Percentiles rank a stretch among this genome's conserved stretches.
phyloP scores from a whole-genome alignment of 169 alveolate genomes.

The Eimeria sp. region DNA sequence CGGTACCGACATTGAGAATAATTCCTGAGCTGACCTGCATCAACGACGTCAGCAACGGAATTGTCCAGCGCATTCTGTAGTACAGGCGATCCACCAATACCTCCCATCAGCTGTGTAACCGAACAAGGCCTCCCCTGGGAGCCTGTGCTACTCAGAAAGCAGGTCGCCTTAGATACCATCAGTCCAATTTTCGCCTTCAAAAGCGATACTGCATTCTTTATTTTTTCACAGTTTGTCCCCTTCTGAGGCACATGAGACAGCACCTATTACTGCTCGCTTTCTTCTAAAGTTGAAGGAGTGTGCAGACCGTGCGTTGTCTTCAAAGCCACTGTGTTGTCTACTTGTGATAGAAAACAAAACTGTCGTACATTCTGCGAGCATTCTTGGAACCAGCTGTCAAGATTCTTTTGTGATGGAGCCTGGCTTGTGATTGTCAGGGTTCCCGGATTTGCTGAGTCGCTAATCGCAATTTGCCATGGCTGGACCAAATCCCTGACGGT shows the following conservation, averaged over 20 bases:
- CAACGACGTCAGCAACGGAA: slow-evolving; percentile 8
- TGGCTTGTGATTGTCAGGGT: slow-evolving; percentile 42
- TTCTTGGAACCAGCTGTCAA: background rate
- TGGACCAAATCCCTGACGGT: background rate
- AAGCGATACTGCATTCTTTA: background rate
- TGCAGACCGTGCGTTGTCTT: background rate
- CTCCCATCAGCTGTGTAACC: slow-evolving; percentile 58
- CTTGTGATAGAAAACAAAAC: background rate
- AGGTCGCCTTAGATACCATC: background rate
- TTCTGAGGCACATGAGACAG: background rate
- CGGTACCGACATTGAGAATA: background rate
- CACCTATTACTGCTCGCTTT: background rate
- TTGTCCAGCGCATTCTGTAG: slow-evolving; percentile 60
- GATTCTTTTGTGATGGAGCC: background rate
- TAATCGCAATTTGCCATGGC: slow-evolving; percentile 26
- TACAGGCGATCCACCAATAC: slow-evolving; percentile 9
- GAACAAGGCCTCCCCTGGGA: slow-evolving; percentile 26
- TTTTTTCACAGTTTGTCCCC: background rate
- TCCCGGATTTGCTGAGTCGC: background rate
- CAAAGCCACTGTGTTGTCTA: background rate
- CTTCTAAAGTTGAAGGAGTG: background rate
- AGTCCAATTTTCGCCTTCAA: background rate
- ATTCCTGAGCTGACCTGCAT: background rate
- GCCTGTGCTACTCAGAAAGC: background rate
- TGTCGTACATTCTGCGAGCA: background rate